Base-by-base conservation (phyloP, 2,329 filamentous ascomycete genomes). In the Aphanocladium album region DNA sequence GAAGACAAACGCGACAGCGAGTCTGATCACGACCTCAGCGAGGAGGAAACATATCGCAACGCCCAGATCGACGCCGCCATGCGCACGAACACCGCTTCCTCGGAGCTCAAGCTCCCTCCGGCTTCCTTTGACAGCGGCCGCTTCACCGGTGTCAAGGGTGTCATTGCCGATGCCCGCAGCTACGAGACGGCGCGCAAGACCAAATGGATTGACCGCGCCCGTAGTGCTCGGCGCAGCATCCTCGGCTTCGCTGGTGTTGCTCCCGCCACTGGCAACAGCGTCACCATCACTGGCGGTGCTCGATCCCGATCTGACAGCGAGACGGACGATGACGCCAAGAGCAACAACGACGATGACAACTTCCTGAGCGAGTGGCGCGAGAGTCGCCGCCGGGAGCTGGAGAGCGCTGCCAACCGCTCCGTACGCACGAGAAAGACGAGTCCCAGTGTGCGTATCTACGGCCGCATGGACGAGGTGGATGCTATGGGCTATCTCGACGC, bases 401-500 rank as follows among this genome's bases (percentile, higher is more conserved):
- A 91, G 80, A 78, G 78, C 67, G 80, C 87, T 71, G 77, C 81
- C 62, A 81, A 74, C 65, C 71, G 72, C 64, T 74, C 80, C 66
- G 80, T 86, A 53, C 82, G 82, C 63, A 89, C 81, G 64, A 80
- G 89, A 69, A 85, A 87, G 69, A 88, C 85, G 57, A 93, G 88
- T 72, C 91, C 91, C 1, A 92, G 88, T 67, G 84, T 89, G 64
- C 81, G 90, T 65, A 80, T 88, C 61, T 98, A 89, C 71, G 95
- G 95, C 23, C 84, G 83, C 14, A 78, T 98, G 64, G 89, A 93
- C 63, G 83, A 86, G 62, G 95, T 98, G 1, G 93, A 98, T 78
- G 93, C 91, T 8, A 80, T 89, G 65, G 95, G 93, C 19, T 99
- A 96, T 69, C 83, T 99, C n/a, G 93, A 98, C 74, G 93, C 93